Evolutionary conservation across 148 eudicot species (phyloP).

Genomic region (Camellia sinensis): DNA sequence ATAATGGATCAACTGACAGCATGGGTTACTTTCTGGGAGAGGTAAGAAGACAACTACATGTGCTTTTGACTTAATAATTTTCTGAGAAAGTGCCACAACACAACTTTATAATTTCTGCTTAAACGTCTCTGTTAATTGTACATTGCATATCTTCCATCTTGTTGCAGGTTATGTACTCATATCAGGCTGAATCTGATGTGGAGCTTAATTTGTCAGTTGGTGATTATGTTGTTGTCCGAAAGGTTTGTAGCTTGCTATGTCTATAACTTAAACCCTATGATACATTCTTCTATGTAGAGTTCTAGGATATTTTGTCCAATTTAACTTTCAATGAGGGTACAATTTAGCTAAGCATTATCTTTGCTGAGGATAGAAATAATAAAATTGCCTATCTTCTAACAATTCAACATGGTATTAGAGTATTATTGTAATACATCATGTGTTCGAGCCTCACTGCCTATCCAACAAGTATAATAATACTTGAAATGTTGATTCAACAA

Average conservation of each 20-base stretch:
- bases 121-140: slow-evolving; percentile 3
- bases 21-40: slow-evolving; percentile 90
- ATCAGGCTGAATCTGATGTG: slow-evolving; percentile 76
- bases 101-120: neutral
- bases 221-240: slow-evolving; percentile 79
- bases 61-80: neutral
- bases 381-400: too few relatives aligned
- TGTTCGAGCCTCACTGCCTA: too few relatives aligned
- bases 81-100: neutral
- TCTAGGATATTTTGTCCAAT: neutral
- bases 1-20: slow-evolving; percentile 76
- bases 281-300: neutral
- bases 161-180: slow-evolving; percentile 68
- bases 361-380: too few relatives aligned
- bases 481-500: too few relatives aligned
- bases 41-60: slow-evolving; percentile 36
- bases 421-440: too few relatives aligned
- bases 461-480: too few relatives aligned
- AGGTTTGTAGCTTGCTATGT: slow-evolving; percentile 43
- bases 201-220: slow-evolving; percentile 80
- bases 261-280: neutral
- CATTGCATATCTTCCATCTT: slow-evolving; percentile 10
- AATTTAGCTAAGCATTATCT: neutral
- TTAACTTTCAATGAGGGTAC: neutral
- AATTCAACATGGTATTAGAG: too few relatives aligned